Evolutionary conservation across 2,329 filamentous ascomycete species (phyloP), one percentile per base, ranked within the genome.

Genomic region (Orbilia quercus): DNA sequence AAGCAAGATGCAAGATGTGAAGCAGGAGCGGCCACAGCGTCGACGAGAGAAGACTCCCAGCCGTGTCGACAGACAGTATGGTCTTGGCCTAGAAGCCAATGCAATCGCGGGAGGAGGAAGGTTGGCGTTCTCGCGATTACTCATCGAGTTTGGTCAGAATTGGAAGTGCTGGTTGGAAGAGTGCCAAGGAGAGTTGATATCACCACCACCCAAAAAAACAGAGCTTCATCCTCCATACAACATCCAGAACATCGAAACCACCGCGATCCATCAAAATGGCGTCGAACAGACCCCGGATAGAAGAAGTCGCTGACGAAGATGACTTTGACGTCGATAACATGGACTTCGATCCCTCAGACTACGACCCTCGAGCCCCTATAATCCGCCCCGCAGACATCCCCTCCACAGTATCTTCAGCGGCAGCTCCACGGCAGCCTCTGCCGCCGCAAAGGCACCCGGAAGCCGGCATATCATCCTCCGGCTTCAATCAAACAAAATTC

Each of bases 271-370:
- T 72, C 78, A 82, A 75, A 76, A 95, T 96, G 92, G 59, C 67
- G 16, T 91, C 91, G 47, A 89, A 80, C 75, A 81, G 95, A 83
- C 88, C 93, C 72, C 89, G 90, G 74, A 89, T 98, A 81, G 95
- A 99, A 85, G 95, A 98, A 82, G 89, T 97, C 75, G 91, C 89
- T 72, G 92, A 96, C 84, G 67, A 72, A 42, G 67, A 72, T 42
- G 67, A 72, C 40, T 88, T 86, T 81, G 90, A 91, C 82, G 84
- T 85, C 76, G 88, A 87, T 12, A 71, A 82, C 84, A 77, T 72
- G 67, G 67, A 72, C 14, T 91, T 90, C 12, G 94, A 98, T 82
- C 92, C 94, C 59, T 91, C 92, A 75, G 92, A 96, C 82, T 90
- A 89, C 81, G 90, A 95, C 82, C 90, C 79, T 76, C 55, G 77